phyloP scores from a whole-genome alignment of 2,329 filamentous ascomycete genomes.

The Rhinocladiella similis region DNA sequence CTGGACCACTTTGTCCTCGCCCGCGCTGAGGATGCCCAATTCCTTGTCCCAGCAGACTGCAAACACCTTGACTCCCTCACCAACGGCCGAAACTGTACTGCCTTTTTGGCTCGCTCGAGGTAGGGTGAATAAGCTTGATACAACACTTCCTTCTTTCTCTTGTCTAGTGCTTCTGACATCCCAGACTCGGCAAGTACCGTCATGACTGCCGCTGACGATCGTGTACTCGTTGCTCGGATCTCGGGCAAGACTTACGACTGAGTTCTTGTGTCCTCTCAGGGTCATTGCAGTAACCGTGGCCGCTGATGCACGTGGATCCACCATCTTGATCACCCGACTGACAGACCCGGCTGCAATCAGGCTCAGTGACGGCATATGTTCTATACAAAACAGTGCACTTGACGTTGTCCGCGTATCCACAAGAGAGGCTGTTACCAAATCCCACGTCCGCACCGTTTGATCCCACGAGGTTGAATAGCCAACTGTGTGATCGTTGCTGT shows the following conservation, averaged over 20 bases:
- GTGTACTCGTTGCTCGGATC: constrained; percentile 72
- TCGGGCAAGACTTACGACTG: constrained; percentile 58
- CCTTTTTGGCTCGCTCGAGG: constrained; percentile 70
- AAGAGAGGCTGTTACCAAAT: constrained; percentile 75
- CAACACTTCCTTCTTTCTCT: constrained; percentile 61
- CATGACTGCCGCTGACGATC: constrained; percentile 86
- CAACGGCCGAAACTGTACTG: constrained; percentile 65
- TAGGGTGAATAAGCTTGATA: constrained; percentile 74
- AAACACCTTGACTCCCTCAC: constrained; percentile 89
- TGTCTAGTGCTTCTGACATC: constrained; percentile 72
- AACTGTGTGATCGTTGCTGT: constrained; percentile 79
- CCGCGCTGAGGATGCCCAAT: constrained; percentile 85
- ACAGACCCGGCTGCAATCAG: constrained; percentile 75
- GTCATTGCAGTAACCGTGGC: constrained; percentile 80
- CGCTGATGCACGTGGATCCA: constrained; percentile 81
- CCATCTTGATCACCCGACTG: constrained; percentile 84
- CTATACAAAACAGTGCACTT: constrained; percentile 77
- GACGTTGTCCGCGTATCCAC: constrained; percentile 83
- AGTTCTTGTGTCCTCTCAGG: constrained; percentile 84
- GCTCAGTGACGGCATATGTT: constrained; percentile 66
- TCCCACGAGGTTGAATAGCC: constrained; percentile 91
- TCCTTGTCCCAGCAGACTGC: constrained; percentile 80
- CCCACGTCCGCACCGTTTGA: constrained; percentile 86
- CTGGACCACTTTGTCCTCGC: constrained; percentile 93
- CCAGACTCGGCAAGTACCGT: constrained; percentile 92